phyloP scores from a whole-genome alignment of 179 eudicot genomes.

The Heliamphora pulchella region DNA sequence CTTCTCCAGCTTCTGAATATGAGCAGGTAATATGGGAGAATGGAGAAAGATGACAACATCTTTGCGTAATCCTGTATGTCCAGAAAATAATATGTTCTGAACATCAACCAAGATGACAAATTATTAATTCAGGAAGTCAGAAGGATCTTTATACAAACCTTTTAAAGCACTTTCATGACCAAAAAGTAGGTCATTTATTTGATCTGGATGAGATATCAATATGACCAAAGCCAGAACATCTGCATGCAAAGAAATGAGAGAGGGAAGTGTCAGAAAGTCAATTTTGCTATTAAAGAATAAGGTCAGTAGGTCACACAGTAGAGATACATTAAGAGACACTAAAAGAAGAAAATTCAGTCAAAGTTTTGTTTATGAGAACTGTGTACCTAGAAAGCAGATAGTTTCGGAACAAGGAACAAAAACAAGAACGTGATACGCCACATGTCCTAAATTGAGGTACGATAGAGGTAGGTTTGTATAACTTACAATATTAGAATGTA shows the following conservation, averaged over 20 bases:
- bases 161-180: constrained; percentile 48
- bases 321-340: not conserved
- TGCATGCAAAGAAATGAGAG: constrained; percentile 24
- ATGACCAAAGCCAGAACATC: constrained; percentile 60
- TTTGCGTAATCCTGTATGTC: constrained; percentile 52
- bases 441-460: too few relatives aligned
- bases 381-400: not conserved
- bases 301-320: not conserved
- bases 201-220: constrained; percentile 45
- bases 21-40: constrained; percentile 36
- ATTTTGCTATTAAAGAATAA: constrained; percentile 3
- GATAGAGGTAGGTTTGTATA: too few relatives aligned
- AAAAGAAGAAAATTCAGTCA: not conserved
- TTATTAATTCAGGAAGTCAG: not conserved
- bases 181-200: constrained; percentile 45
- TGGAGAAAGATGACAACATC: constrained; percentile 57
- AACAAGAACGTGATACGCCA: too few relatives aligned
- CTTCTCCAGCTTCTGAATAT: constrained; percentile 64
- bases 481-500: too few relatives aligned
- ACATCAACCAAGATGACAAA: constrained; percentile 13
- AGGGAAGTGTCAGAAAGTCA: not conserved
- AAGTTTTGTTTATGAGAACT: not conserved
- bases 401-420: too few relatives aligned
- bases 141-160: constrained; percentile 38
- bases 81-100: constrained; percentile 9